These are phyloP conservation scores for Yamadazyma olivae DNA, from an alignment of 805 yeast species.

Conservation along the genomic window DNA sequence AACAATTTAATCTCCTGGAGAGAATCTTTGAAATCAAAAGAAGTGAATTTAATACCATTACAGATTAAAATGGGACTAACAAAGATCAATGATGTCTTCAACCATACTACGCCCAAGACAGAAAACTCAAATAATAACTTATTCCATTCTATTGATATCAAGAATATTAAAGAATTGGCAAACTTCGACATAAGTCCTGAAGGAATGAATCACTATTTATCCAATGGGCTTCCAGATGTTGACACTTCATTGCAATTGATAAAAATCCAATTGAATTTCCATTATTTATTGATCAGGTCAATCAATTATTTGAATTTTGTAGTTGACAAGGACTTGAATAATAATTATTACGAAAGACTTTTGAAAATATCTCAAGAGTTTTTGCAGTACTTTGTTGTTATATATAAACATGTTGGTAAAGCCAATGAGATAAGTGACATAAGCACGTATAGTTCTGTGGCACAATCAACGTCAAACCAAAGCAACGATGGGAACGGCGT, in stretches of 20 bases:
- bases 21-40: constrained; percentile 29
- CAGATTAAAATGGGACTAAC: constrained; percentile 30
- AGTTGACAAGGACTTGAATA: constrained; percentile 40
- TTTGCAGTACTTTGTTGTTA: constrained; percentile 32
- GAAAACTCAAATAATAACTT: constrained; percentile 18
- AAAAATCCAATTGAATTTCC: constrained; percentile 44
- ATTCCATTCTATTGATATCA: constrained; percentile 26
- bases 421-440: constrained; percentile 10
- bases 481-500: constrained; percentile 3
- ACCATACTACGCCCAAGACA: constrained; percentile 1
- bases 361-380: constrained; percentile 37
- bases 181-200: constrained; percentile 15
- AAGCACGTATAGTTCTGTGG: neutral
- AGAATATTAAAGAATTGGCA: constrained; percentile 15
- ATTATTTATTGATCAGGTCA: constrained; percentile 39
- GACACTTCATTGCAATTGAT: constrained; percentile 36
- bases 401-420: constrained; percentile 32
- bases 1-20: constrained; percentile 41
- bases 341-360: constrained; percentile 30
- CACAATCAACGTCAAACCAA: neutral
- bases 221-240: constrained; percentile 36
- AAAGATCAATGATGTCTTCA: constrained; percentile 8
- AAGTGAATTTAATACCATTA: constrained; percentile 23
- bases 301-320: constrained; percentile 41
- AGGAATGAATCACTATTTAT: constrained; percentile 20